phyloP scores from a whole-genome alignment of 768 basidiomycete genomes.

The Mycena kentingensis region DNA sequence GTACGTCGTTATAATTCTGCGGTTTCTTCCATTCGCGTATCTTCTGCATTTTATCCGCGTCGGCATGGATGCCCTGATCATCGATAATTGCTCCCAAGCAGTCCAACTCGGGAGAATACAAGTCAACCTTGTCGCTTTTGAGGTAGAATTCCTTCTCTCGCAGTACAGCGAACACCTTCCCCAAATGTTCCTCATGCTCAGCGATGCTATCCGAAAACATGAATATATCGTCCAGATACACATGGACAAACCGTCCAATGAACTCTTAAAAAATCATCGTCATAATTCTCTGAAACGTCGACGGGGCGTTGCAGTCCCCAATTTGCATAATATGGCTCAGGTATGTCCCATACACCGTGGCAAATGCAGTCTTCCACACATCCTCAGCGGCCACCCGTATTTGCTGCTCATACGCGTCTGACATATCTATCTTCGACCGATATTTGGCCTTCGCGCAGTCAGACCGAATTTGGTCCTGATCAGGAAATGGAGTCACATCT shows the following conservation, averaged over 20 bases:
- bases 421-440: slow-evolving; percentile 36
- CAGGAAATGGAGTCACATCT: slow-evolving; percentile 42
- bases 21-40: slow-evolving; percentile 30
- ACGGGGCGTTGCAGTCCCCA: slow-evolving; percentile 49
- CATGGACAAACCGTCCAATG: slow-evolving; percentile 41
- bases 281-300: slow-evolving; percentile 50
- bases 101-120: slow-evolving; percentile 26
- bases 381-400: slow-evolving; percentile 28
- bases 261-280: slow-evolving; percentile 39
- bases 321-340: slow-evolving; percentile 38
- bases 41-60: slow-evolving; percentile 31
- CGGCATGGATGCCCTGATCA: slow-evolving; percentile 30
- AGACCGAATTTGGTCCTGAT: slow-evolving; percentile 36
- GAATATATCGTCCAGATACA: slow-evolving; percentile 49
- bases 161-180: slow-evolving; percentile 33
- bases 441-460: slow-evolving; percentile 28
- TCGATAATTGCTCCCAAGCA: slow-evolving; percentile 36
- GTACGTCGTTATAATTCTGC: slow-evolving; percentile 24
- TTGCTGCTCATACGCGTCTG: slow-evolving; percentile 39
- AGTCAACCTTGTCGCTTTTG: slow-evolving; percentile 33
- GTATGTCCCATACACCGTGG: slow-evolving; percentile 48
- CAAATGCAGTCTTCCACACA: slow-evolving; percentile 29
- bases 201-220: slow-evolving; percentile 37
- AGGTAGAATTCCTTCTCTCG: slow-evolving; percentile 34
- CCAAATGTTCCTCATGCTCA: slow-evolving; percentile 40